Evolutionary conservation across 768 basidiomycete species (phyloP).

Genomic region (Tricholomella constricta): DNA sequence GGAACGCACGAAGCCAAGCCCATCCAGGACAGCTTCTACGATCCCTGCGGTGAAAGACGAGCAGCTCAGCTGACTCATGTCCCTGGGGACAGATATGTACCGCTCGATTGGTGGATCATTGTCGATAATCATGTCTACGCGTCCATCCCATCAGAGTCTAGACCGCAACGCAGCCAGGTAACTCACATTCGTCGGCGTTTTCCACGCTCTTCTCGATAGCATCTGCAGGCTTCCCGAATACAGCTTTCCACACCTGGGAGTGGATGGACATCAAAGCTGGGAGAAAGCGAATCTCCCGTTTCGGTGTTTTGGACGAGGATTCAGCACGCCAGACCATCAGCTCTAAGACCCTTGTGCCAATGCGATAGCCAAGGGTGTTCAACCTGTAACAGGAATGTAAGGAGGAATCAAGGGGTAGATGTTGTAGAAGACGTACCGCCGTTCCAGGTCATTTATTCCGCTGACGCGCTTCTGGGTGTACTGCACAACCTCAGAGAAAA

Average conservation of each 20-base stretch:
- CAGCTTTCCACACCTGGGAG: constrained; percentile 92
- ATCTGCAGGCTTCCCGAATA: constrained; percentile 93
- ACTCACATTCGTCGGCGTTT: constrained; percentile 92
- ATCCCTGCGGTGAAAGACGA: constrained; percentile 98
- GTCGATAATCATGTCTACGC: constrained; percentile 94
- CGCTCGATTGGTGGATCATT: constrained; percentile 93
- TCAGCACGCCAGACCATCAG: constrained; percentile 82
- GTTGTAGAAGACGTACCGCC: constrained; percentile 57
- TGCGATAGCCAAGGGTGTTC: constrained; percentile 90
- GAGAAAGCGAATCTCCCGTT: constrained; percentile 88
- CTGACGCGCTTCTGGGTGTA: constrained; percentile 95
- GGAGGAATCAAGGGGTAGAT: not conserved
- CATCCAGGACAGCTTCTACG: constrained; percentile 95
- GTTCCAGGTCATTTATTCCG: constrained; percentile 94
- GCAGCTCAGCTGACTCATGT: constrained; percentile 92
- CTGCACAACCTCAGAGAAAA: constrained; percentile 92
- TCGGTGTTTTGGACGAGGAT: constrained; percentile 82
- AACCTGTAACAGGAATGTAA: constrained; percentile 52
- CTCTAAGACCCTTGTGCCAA: constrained; percentile 85
- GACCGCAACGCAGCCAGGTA: not conserved
- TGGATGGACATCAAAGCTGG: constrained; percentile 93
- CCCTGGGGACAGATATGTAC: constrained; percentile 90
- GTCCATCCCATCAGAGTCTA: constrained; percentile 10
- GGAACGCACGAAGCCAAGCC: constrained; percentile 85
- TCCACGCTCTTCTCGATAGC: constrained; percentile 96